Conservation (phyloP, 176 grass and related monocot genomes). For the Musa itinerans region DNA sequence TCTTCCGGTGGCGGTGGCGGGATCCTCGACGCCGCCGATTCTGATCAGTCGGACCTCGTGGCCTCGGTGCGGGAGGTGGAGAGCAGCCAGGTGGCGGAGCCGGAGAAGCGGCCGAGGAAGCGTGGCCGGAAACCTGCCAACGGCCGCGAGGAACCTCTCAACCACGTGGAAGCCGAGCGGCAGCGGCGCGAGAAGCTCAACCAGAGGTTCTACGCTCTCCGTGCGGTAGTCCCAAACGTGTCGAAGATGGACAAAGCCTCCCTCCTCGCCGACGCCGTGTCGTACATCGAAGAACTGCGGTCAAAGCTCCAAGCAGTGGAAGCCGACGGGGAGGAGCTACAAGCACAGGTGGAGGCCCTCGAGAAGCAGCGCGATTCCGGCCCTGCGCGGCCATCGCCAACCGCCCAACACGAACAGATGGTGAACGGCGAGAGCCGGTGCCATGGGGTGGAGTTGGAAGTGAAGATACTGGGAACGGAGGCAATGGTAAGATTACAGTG, state of each 20-base stretch:
- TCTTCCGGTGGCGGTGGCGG: constrained; percentile 10
- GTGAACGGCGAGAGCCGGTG: constrained; percentile 31
- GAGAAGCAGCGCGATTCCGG: constrained; percentile 67
- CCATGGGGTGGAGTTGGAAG: constrained; percentile 78
- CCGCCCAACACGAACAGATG: neutral
- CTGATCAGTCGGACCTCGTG: constrained; percentile 82
- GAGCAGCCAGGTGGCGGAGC: constrained; percentile 79
- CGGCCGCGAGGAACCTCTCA: constrained; percentile 87
- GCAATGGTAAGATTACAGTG: constrained; percentile 87
- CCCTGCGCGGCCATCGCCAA: constrained; percentile 2
- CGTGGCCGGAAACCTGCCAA: constrained; percentile 93
- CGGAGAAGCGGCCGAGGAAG: constrained; percentile 87
- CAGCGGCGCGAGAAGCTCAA: constrained; percentile 96
- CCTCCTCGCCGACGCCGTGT: constrained; percentile 82
- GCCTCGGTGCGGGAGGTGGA: constrained; percentile 83
- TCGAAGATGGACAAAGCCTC: constrained; percentile 99
- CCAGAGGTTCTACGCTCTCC: constrained; percentile 93
- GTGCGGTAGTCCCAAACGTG: constrained; percentile 93
- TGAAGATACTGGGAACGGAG: constrained; percentile 72
- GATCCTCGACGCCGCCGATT: constrained; percentile 60
- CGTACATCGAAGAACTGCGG: constrained; percentile 91
- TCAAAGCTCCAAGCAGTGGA: constrained; percentile 49
- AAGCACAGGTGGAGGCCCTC: constrained; percentile 49
- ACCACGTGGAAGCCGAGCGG: constrained; percentile 94
- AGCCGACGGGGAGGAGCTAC: constrained; percentile 57